phyloP scores from a whole-genome alignment of 2,329 filamentous ascomycete genomes.

The Hortaea werneckii region DNA sequence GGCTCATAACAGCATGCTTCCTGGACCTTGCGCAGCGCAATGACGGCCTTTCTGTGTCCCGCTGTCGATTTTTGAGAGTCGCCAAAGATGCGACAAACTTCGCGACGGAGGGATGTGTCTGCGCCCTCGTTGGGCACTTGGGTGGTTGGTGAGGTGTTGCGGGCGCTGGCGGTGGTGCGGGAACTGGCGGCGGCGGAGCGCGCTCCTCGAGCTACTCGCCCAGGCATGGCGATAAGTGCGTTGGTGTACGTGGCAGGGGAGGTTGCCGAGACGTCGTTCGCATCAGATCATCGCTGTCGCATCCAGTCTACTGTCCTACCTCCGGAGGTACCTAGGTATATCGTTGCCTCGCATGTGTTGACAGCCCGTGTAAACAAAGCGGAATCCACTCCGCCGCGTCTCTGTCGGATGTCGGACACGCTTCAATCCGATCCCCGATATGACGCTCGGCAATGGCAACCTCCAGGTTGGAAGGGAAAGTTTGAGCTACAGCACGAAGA shows the following conservation, averaged over 20 bases:
- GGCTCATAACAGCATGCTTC: constrained; percentile 62
- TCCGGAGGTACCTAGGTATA: too few species aligned
- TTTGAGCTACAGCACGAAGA: neutral
- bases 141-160: constrained; percentile 17
- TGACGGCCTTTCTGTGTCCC: constrained; percentile 78
- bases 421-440: too few species aligned
- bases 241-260: too few species aligned
- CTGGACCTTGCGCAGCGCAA: constrained; percentile 81
- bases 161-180: constrained; percentile 5
- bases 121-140: constrained; percentile 50
- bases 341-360: neutral
- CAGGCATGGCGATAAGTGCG: constrained; percentile 18
- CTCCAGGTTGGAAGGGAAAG: neutral
- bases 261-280: neutral
- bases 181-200: constrained; percentile 4
- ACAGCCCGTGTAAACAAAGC: neutral
- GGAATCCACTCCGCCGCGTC: neutral
- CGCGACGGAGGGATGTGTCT: constrained; percentile 59
- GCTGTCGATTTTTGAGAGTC: constrained; percentile 78
- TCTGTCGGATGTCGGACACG: too few species aligned
- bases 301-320: too few species aligned
- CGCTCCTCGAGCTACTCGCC: constrained; percentile 18
- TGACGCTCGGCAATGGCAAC: neutral
- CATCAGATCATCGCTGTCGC: neutral
- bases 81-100: constrained; percentile 50